Base-by-base conservation (phyloP, 2,329 filamentous ascomycete species). In the Colletotrichum graminicola region DNA sequence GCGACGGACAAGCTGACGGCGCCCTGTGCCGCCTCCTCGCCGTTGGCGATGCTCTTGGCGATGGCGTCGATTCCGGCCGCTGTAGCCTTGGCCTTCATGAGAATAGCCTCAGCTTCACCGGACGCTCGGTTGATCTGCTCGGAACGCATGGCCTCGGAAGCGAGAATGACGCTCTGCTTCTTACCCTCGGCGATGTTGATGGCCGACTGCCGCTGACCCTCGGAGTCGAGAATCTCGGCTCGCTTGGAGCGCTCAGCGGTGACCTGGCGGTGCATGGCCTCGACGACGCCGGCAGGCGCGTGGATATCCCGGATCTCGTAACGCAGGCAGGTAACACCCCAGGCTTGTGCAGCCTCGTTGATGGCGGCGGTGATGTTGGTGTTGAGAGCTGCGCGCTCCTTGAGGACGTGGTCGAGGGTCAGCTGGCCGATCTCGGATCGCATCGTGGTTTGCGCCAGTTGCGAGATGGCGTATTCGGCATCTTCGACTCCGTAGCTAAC, bases 231-330 rank as follows among this genome's bases (percentile, higher is more conserved):
- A 77, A 99, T 99, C 84, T 99, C 96, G 67, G 96, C 96, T 74
- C 96, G 92, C 88, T 99, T 99, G 78, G 93, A 97, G 52, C 96
- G 93, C 85, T 99, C 96, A 23, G 96, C 96, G 0, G 96, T 98
- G 62, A 99, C 96, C 81, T 98, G 95, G 74, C 96, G 90, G 85
- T 99, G 96, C 96, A 99, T 99, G 77, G 96, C 96, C 77, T 95
- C 94, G 72, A 98, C 95, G 16, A 99, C 96, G 61, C 93, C 92
- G 41, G 92, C 93, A 1, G 96, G 96, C 0, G 96, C 96, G 83
- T 99, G 96, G 78, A 99, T 99, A 82, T 99, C 96, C 76, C 96
- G 89, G 80, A 99, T 99, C 83, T 99, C 96, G 85, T 99, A 99
- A 70, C 96, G 92, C 73, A 99, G 88, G 80, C 96, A 99, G 43